phyloP scores from a whole-genome alignment of 192 early-diverging fungal genomes.

The Umbelopsis sp. region DNA sequence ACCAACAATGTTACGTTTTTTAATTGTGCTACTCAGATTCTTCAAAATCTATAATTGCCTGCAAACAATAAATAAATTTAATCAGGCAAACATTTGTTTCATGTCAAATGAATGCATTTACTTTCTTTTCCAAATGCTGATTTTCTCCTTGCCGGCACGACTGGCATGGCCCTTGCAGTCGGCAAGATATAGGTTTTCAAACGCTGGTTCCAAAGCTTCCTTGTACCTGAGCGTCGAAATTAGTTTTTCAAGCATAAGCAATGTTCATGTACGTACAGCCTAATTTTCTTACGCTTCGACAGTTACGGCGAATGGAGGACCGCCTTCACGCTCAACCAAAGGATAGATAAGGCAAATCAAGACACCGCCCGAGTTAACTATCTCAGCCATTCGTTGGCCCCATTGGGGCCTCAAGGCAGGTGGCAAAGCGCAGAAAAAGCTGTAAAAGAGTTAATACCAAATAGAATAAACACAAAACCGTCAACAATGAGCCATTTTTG shows the following conservation, averaged over 20 bases:
- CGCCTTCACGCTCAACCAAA: slow-evolving; percentile 60
- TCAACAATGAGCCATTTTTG: background rate
- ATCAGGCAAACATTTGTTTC: too few species aligned
- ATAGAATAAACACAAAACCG: background rate
- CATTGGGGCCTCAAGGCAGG: slow-evolving; percentile 64
- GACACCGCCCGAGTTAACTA: slow-evolving; percentile 67
- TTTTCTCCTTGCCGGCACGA: slow-evolving; percentile 62
- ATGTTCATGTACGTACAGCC: background rate
- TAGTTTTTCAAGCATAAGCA: background rate
- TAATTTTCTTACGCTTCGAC: slow-evolving; percentile 57
- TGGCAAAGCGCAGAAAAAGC: slow-evolving; percentile 80
- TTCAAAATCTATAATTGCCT: too few species aligned
- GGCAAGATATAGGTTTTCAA: slow-evolving; percentile 65
- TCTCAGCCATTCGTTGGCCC: slow-evolving; percentile 65
- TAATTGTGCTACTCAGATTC: too few species aligned
- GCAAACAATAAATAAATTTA: too few species aligned
- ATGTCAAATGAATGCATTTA: slow-evolving; percentile 22
- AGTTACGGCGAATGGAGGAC: slow-evolving; percentile 76
- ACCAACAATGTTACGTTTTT: too few species aligned
- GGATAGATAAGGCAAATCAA: slow-evolving; percentile 83
- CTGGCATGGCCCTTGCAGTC: slow-evolving; percentile 60
- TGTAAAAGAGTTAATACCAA: slow-evolving; percentile 20
- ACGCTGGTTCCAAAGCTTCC: slow-evolving; percentile 51
- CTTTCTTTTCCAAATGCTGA: slow-evolving; percentile 65
- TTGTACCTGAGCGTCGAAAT: slow-evolving; percentile 20